A percentile compares a stretch with the other conserved stretches of the same genome.
Conservation (phyloP, 2,329 filamentous ascomycete species). For the Alternaria atra region DNA sequence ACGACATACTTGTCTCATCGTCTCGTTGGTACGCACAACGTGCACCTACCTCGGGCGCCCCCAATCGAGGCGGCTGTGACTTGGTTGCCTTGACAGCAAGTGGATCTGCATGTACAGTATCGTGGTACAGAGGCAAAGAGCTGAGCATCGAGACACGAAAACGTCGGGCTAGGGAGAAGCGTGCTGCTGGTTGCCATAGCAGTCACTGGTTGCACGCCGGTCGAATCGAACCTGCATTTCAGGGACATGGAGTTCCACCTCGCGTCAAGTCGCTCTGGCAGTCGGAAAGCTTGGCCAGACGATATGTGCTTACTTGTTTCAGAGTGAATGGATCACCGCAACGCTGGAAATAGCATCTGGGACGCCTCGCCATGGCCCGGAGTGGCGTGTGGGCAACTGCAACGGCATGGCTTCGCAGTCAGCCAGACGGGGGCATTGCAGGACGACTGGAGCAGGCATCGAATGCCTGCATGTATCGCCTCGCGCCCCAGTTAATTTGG, state of each 20-base stretch:
- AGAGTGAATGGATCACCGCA: neutral
- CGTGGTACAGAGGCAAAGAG: neutral
- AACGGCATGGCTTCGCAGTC: neutral
- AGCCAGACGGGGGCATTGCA: neutral
- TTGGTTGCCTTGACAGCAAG: constrained; percentile 18
- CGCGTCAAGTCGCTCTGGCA: neutral
- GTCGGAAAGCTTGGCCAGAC: constrained; percentile 11
- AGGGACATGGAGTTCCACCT: constrained; percentile 1
- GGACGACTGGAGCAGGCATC: neutral
- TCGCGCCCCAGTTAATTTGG: neutral
- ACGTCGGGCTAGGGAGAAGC: constrained; percentile 2
- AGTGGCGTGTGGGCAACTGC: neutral
- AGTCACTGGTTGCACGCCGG: neutral
- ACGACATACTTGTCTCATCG: constrained; percentile 25
- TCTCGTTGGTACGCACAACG: neutral
- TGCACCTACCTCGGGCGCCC: neutral
- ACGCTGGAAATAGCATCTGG: constrained; percentile 6
- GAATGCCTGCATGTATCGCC: neutral
- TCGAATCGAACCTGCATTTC: neutral
- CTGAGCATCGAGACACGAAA: constrained; percentile 1
- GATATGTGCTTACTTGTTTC: constrained; percentile 12
- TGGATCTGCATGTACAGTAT: constrained; percentile 4
- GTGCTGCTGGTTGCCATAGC: constrained; percentile 3
- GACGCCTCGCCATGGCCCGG: neutral
- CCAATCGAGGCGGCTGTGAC: constrained; percentile 10